Evolutionary conservation across 2,329 filamentous ascomycete genomes (phyloP), one percentile per base, ranked within the genome.

Genomic region (Pezicula rhizophila): DNA sequence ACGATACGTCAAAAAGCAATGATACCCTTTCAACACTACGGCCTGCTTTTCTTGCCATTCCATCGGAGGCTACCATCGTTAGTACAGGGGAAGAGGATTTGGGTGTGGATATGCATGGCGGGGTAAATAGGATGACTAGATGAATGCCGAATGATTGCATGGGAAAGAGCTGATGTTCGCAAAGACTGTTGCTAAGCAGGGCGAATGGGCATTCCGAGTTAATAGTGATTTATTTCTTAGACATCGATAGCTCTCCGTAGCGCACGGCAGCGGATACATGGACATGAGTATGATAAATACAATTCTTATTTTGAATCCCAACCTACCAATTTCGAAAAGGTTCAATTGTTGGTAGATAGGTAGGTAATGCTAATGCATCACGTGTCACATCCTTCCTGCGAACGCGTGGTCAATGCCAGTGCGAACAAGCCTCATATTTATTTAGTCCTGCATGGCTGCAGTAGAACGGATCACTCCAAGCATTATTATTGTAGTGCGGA

Each of bases 11-110:
- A 49, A 53, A 52, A 50, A 51, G 45, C 37, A 53, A 47, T 45
- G 43, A 55, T 52, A 52, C 53, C 49, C 53, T 28, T 42, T 26
- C 40, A 42, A 42, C 34, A 48, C 41, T 45, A 48, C 37, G 42
- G 45, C 46, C 46, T 53, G 39, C 38, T 48, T 52, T 49, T 42
- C 38, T 42, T 23, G 18, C 14, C 35, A 11, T 38, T 18, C 35
- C 25, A 48, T 42, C 14, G 41, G 35, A 48, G 37, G 45, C 26
- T 28, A 41, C 28, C 17, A 23, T 23, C 23, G 23, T 23, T 23
- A 23, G 23, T 23, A 23, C 23, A 23, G 6, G 33, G 20, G 20
- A 26, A 34, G 20, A n/a, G 38, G 14, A n/a, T 33, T 14, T 33
- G 35, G 23, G 37, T 17, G 38, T 23, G 38, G 14, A 18, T 12